phyloP scores from a whole-genome alignment of 2,329 filamentous ascomycete genomes.

The Monilinia aucupariae region DNA sequence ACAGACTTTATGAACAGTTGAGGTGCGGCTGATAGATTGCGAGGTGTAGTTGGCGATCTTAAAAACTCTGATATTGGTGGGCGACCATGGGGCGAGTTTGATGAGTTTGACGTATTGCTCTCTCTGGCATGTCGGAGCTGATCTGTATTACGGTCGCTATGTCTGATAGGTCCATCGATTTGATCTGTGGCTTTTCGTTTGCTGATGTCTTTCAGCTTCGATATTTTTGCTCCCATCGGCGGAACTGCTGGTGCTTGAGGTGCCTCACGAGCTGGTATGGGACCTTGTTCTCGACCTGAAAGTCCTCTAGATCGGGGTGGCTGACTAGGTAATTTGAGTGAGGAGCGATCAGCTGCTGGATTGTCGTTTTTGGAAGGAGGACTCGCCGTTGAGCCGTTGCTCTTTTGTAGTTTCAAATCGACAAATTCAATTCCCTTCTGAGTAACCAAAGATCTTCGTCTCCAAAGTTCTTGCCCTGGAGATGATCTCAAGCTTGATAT shows the following conservation, averaged over 20 bases:
- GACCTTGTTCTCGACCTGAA: conserved; percentile 28
- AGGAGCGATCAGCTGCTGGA: conserved; percentile 18
- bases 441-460: conserved; percentile 29
- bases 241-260: conserved; percentile 27
- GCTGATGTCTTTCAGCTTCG: conserved; percentile 31
- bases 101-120: not conserved
- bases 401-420: conserved; percentile 31
- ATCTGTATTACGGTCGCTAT: not conserved
- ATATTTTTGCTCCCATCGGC: conserved; percentile 32
- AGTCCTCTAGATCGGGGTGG: conserved; percentile 21
- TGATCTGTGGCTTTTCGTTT: conserved; percentile 23
- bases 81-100: conserved; percentile 12
- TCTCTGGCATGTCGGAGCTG: not conserved
- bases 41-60: conserved; percentile 27
- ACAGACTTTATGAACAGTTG: conserved; percentile 25
- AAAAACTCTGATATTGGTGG: conserved; percentile 29
- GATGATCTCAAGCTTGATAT: conserved; percentile 23
- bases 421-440: conserved; percentile 29
- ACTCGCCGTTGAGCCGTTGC: conserved; percentile 33
- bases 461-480: conserved; percentile 31
- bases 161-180: conserved; percentile 1
- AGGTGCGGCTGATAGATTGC: conserved; percentile 14
- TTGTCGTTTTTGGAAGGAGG: conserved; percentile 26
- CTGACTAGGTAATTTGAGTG: conserved; percentile 21
- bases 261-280: conserved; percentile 29